Conservation (phyloP, 331 rosid genomes). For the Quercus lobata region DNA sequence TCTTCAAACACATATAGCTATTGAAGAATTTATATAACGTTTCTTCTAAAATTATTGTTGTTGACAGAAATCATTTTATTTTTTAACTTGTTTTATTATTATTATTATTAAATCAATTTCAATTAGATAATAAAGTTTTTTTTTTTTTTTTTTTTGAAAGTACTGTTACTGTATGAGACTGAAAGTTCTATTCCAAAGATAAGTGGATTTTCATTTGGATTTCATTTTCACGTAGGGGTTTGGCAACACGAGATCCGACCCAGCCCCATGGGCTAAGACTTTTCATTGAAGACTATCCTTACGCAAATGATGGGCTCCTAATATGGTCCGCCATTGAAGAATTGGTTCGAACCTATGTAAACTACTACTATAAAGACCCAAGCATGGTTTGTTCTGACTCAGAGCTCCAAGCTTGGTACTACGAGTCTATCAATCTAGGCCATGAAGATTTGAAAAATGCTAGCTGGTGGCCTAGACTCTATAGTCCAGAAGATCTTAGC, state of each 20-base stretch:
- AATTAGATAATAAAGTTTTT: no score
- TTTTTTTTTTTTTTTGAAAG: no score
- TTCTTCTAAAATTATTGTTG: no score
- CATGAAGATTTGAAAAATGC: slow-evolving; percentile 20
- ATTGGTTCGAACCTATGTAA: slow-evolving; percentile 19
- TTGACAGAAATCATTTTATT: no score
- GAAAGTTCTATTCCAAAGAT: no score
- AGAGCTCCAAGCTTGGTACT: slow-evolving; percentile 31
- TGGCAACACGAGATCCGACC: slow-evolving; percentile 4
- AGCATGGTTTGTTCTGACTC: neutral
- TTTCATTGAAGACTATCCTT: slow-evolving; percentile 24
- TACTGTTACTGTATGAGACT: no score
- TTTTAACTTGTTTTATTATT: no score
- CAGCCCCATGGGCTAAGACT: slow-evolving; percentile 8
- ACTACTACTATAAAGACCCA: neutral
- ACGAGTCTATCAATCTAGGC: slow-evolving; percentile 7
- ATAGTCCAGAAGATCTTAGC: slow-evolving; percentile 13
- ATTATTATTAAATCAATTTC: no score
- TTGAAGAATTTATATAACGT: no score
- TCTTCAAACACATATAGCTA: neutral
- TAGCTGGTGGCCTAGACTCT: slow-evolving; percentile 20
- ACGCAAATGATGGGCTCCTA: slow-evolving; percentile 24
- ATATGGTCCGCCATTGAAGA: slow-evolving; percentile 20
- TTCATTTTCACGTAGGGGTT: slow-evolving; percentile 1
- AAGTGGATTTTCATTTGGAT: neutral